Evolutionary conservation across 495 filamentous ascomycete species (phyloP), one percentile per base, ranked within the genome.

Genomic region (Xylaria telfairii): DNA sequence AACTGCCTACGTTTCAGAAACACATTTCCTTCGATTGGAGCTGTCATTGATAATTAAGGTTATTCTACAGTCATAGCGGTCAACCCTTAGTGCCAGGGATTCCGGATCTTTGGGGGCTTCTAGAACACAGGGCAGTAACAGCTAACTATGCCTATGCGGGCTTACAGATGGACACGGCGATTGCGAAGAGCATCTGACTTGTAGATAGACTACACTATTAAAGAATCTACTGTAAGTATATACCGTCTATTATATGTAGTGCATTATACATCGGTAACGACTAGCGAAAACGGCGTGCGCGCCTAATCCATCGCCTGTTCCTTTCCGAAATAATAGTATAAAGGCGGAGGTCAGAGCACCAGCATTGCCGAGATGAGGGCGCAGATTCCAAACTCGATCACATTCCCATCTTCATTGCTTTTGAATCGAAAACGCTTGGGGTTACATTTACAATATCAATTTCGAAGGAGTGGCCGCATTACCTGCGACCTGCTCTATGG

Each of bases 401-500:
- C 32, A 28, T 13, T 62, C n/a, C 51, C 10, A n/a, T 12, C 34
- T 44, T 4, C 34, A 13, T 26, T 56, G 26, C 65, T 42, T 57
- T 44, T 67, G 64, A 41, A 41, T 21, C 26, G 47, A 42, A 28
- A 34, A 26, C 24, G 12, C 46, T 15, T 65, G 8, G 42, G 46
- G 46, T 66, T 7, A 46, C 34, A 67, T 54, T 34, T 37, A 46
- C 65, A 53, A 51, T 60, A 39, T 59, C 53, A 24, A 44, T 24
- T 53, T 57, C 10, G 41, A 44, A 60, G 47, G 39, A 59, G 24
- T 47, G 65, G 65, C 26, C 65, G 65, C 65, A 60, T 66, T 32
- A 53, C 37, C 51, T 68, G 65, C 53, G 65, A 37, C 65, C 65
- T 54, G 21, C 46, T 54, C n/a, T 32, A 34, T 68, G 32, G 53